Conservation (phyloP, 139 green algal species). For the Zygnema cylindricum region DNA sequence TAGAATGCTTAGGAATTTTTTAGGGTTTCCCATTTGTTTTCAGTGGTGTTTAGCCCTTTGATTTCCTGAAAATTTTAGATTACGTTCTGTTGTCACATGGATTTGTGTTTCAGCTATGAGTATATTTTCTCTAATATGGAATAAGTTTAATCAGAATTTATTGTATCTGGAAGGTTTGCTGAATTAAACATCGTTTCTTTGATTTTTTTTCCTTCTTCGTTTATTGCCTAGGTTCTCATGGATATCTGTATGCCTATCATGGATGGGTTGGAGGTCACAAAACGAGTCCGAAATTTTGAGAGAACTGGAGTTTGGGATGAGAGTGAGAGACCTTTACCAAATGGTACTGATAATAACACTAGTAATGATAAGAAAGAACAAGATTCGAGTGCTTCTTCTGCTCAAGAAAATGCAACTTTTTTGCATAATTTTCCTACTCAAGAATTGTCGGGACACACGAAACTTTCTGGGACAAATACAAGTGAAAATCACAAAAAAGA, state of each 20-base stretch:
- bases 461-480: background rate
- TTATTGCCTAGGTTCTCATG: slow-evolving; percentile 35
- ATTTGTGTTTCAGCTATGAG: too few species aligned
- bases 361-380: background rate
- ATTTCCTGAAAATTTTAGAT: too few species aligned
- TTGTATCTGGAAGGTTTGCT: too few species aligned
- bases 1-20: too few species aligned
- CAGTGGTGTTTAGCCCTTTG: too few species aligned
- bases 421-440: background rate
- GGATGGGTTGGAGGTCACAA: slow-evolving; percentile 49
- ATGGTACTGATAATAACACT: background rate
- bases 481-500: background rate
- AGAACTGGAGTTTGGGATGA: slow-evolving; percentile 39
- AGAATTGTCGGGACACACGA: background rate
- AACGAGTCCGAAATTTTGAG: slow-evolving; percentile 46
- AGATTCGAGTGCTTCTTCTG: background rate
- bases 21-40: too few species aligned
- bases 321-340: background rate
- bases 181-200: too few species aligned
- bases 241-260: slow-evolving; percentile 59
- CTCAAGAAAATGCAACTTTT: background rate
- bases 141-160: too few species aligned
- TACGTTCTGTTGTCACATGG: too few species aligned
- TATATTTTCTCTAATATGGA: too few species aligned
- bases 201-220: too few species aligned